phyloP scores from a whole-genome alignment of 129 eudicot species.

The Apium graveolens region DNA sequence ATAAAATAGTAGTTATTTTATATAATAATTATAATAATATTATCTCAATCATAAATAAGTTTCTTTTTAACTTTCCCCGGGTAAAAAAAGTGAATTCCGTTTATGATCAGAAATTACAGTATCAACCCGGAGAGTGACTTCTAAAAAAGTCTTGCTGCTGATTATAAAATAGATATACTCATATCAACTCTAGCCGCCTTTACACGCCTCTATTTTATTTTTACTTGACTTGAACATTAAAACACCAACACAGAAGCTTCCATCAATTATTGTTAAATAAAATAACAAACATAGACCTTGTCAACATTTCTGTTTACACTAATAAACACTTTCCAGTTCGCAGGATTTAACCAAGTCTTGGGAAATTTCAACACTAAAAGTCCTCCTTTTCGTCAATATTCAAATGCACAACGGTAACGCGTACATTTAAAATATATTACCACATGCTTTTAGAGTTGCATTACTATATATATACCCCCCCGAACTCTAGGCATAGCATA shows the following conservation, averaged over 20 bases:
- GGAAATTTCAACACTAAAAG: neutral
- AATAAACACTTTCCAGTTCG: neutral
- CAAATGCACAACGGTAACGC: neutral
- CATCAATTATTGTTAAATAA: neutral
- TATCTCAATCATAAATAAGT: no score
- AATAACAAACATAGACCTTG: neutral
- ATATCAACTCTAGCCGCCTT: neutral
- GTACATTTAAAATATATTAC: neutral
- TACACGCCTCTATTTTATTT: neutral
- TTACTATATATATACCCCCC: neutral
- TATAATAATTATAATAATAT: no score
- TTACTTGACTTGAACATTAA: neutral
- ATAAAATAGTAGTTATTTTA: no score
- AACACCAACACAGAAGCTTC: neutral
- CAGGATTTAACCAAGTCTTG: neutral
- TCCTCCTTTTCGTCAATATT: neutral
- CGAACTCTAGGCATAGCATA: neutral
- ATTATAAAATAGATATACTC: neutral
- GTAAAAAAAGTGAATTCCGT: no score
- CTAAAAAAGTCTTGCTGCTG: neutral
- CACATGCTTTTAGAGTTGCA: neutral
- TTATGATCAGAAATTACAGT: no score
- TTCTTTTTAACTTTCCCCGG: no score
- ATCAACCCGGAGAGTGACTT: no score
- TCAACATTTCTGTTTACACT: slow-evolving; percentile 3